A percentile compares a stretch with the other conserved stretches of the same genome.
Evolutionary conservation across 441 rosid species (phyloP).

Genomic region (Populus hybrid): DNA sequence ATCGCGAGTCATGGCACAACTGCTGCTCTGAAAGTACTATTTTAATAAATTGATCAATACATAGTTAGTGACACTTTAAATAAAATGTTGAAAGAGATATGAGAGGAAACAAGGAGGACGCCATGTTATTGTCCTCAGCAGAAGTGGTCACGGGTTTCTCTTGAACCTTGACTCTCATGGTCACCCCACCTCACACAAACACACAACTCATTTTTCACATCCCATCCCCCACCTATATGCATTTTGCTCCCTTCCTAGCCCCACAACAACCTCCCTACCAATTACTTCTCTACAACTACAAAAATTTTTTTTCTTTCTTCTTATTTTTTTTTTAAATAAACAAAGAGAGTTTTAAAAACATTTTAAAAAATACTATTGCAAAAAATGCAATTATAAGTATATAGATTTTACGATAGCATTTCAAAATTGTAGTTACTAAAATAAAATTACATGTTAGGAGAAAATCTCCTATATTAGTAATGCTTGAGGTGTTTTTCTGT

Average conservation of each 20-base stretch:
- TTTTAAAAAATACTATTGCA: too few species aligned
- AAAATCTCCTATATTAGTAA: too few species aligned
- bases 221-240: slow-evolving; percentile 22
- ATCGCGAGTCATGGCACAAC: too few species aligned
- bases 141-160: slow-evolving; percentile 60
- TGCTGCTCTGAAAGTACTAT: too few species aligned
- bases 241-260: slow-evolving; percentile 21
- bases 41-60: too few species aligned
- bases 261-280: slow-evolving; percentile 28
- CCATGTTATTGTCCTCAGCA: neutral
- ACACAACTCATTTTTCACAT: slow-evolving; percentile 8
- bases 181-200: neutral
- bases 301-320: neutral
- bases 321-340: too few species aligned
- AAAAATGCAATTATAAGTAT: too few species aligned
- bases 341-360: neutral
- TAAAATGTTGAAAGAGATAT: slow-evolving; percentile 7
- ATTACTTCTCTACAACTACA: slow-evolving; percentile 10
- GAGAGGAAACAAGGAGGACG: neutral
- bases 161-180: slow-evolving; percentile 32
- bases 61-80: too few species aligned
- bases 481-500: too few species aligned
- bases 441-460: too few species aligned
- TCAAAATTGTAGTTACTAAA: too few species aligned
- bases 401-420: too few species aligned